Evolutionary conservation across 1,139 yeast species (phyloP), one percentile per base, ranked within the genome.

Genomic region (Yamadazyma buinensis): DNA sequence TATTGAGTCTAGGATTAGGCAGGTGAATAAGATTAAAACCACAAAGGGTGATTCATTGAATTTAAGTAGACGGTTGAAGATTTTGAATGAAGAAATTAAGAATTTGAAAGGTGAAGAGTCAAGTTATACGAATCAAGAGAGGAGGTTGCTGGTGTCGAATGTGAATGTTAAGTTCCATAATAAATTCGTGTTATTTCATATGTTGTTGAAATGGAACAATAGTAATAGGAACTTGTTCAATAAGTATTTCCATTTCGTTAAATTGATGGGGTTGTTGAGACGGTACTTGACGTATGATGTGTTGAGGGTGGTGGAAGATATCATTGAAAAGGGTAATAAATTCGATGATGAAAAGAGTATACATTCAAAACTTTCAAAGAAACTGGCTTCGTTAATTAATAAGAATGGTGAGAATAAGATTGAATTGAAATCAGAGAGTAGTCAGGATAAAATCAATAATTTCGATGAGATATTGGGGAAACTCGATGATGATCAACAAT

Each of bases 391-490:
- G 12, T 11, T n/a, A 5, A 15, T 3, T 11, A 9, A 13, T 22
- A 26, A 28, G 26, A 9, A 25, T 23, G 19, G 7, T 17, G 7
- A 17, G 5, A 17, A 17, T 17, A 20, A 31, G 26, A 14, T 23
- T 3, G 28, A 22, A 3, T 8, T 30, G 27, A 24, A 30, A 26
- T 4, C 12, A 21, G n/a, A 36, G 15, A 10, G 53, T 61, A 23
- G 39, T 9, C 47, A 51, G 28, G 52, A 51, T 7, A 42, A 65
- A 26, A 32, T 63, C 3, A 63, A 63, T 5, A 57, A 64, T 14
- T 80, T 83, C 49, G 80, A 82, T 37, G 57, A 67, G 15, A 75
- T 72, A 30, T 51, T 85, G 19, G 67, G 74, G 18, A 57, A 62
- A 22, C 58, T 72, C 1, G 49, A 59, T 2, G 59, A 60, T 7